Percentiles rank a stretch among this genome's conserved stretches.
Evolutionary conservation across 2,329 filamentous ascomycete genomes (phyloP).

Genomic region (Beauveria sp.): DNA sequence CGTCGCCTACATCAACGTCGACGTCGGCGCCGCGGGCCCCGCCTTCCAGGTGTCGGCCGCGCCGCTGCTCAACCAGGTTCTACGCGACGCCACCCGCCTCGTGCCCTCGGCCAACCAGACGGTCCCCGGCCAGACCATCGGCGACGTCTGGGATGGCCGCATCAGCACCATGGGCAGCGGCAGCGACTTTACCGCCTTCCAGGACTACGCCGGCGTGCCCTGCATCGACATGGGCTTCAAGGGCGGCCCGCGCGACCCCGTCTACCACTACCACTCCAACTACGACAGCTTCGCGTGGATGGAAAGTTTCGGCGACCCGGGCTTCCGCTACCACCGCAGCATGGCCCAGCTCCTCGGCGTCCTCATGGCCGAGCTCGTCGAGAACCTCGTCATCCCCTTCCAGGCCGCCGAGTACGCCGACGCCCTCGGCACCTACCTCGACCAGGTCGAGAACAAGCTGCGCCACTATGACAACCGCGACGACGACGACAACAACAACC

Average conservation of each 20-base stretch:
- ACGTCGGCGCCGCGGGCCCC: conserved; percentile 62
- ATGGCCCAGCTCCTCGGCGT: conserved; percentile 60
- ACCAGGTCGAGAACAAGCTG: conserved; percentile 43
- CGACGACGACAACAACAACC: conserved; percentile 15
- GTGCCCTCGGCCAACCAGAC: conserved; percentile 73
- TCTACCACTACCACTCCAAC: conserved; percentile 85
- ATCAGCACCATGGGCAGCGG: conserved; percentile 64
- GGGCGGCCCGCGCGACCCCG: conserved; percentile 34
- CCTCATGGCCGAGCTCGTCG: conserved; percentile 52
- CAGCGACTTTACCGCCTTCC: conserved; percentile 68
- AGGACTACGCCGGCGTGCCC: conserved; percentile 62
- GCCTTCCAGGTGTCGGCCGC: conserved; percentile 59
- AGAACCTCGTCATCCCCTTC: conserved; percentile 55
- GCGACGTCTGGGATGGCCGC: conserved; percentile 55
- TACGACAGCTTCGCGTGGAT: conserved; percentile 92
- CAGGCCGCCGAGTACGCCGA: conserved; percentile 57
- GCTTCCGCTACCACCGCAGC: conserved; percentile 57
- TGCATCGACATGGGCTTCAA: conserved; percentile 57
- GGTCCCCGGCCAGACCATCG: conserved; percentile 60
- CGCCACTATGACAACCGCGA: conserved; percentile 3
- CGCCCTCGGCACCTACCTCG: conserved; percentile 45
- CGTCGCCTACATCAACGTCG: conserved; percentile 81
- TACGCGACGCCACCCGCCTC: conserved; percentile 57
- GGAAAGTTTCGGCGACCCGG: conserved; percentile 67
- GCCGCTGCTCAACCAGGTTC: conserved; percentile 66